Evolutionary conservation across 1,139 yeast genomes (phyloP), one percentile per base, ranked within the genome.

Genomic region (Scheffersomyces titani): DNA sequence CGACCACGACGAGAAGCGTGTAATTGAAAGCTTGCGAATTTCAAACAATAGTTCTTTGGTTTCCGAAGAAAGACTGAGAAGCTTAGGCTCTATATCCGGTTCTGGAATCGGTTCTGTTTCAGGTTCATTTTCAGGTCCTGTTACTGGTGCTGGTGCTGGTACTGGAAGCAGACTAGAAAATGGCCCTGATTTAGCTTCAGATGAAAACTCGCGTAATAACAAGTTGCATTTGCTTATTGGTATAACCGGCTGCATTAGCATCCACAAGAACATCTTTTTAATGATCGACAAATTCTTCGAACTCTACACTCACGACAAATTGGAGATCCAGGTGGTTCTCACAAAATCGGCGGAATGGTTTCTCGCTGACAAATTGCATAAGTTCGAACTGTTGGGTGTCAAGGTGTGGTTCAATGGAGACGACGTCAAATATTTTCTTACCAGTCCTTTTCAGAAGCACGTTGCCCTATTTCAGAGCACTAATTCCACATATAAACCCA

Each of bases 401-500:
- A 70, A 69, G 53, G 71, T 70, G 6, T 71, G 74, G 75, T 68
- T 68, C 56, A 63, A 63, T 54, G 71, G 69, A 53, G 75, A 70
- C 57, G 69, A 67, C 11, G 59, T 57, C 49, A 67, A 68, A 47
- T 63, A 64, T 49, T 71, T 63, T 49, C 51, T 65, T 20, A 60
- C 58, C 19, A 57, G 60, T 19, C 65, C 63, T 51, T 49, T 57
- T 5, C 57, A 57, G 40, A 54, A 52, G 24, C 54, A 54, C 19
- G 51, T 54, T 21, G 19, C 45, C 7, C 49, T 50, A 1, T 44
- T n/a, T 9, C 49, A 44, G 13, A 55, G 51, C n/a, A 40, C 53
- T 1, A 18, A 24, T 16, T 51, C 30, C 13, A 51, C 49, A 6
- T 50, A 52, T 21, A 47, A 40, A 19, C 46, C 45, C 19, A 30